Evolutionary conservation across 129 eudicot species (phyloP), one percentile per base, ranked within the genome.

Genomic region (Chrysanthemum makinoi): DNA sequence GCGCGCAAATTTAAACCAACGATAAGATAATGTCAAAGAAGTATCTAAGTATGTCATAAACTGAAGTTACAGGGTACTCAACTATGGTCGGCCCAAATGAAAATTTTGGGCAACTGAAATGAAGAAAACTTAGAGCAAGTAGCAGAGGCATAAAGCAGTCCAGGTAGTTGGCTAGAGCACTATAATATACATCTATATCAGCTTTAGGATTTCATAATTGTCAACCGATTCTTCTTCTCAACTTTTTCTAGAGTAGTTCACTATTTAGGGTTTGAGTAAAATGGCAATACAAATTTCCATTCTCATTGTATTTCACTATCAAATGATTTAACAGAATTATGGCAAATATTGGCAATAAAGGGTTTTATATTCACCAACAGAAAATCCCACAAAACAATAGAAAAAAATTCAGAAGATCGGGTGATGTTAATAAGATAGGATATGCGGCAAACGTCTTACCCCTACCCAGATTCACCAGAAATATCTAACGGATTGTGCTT

Each of bases 151-250:
- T 19, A 30, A 2, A 52, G 65, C 19, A 17, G 33, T 70, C 48
- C 30, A 70, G 13, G 51, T 17, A 14, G 17, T 70, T 19, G 53
- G 50, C 14, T 55, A 47, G 19, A 17, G 64, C 19, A 70, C 53
- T 35, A 10, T 17, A 33, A 17, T 65, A 17, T 43, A 17, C 44
- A 39, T 16, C 28, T 35, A 4, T 0, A 69, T 69, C 64, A 54
- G 53, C 39, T 55, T 54, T 33, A 69, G 73, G 24, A 16, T 69
- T 69, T 69, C 46, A 5, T n/a, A 52, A 54, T 69, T 53, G 26
- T 33, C 63, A 16, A 16, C 10, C 35, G 12, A 1, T 65, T 15
- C 2, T 62, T 39, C 16, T 30, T 65, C 10, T 65, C 54, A 65
- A 26, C 69, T 30, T 11, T 53, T 53, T 17, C 48, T 12, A 16